These are phyloP conservation scores for Amphichorda felina DNA, from an alignment of 2,329 filamentous ascomycete genomes.

Conservation along the genomic window DNA sequence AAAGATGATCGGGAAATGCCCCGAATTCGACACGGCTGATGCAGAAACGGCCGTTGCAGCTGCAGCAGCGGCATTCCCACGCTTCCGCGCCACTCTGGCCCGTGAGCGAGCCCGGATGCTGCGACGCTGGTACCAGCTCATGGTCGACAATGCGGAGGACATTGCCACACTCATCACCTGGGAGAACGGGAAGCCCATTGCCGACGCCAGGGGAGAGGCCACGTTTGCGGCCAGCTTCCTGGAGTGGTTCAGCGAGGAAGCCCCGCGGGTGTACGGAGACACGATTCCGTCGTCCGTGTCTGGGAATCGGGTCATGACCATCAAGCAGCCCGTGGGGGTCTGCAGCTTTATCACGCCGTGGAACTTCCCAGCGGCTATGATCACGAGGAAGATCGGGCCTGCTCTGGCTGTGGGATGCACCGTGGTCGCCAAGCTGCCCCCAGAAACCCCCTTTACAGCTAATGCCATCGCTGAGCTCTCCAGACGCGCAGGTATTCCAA, in stretches of 20 bases:
- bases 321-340: conserved; percentile 9
- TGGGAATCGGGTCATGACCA: conserved; percentile 31
- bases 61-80: conserved; percentile 47
- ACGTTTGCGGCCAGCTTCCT: conserved; percentile 43
- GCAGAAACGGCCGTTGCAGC: conserved; percentile 56
- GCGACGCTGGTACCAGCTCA: conserved; percentile 49
- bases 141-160: conserved; percentile 51
- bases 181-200: conserved; percentile 56
- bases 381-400: conserved; percentile 22
- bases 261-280: conserved; percentile 42
- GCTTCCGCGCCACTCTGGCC: conserved; percentile 42
- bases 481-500: conserved; percentile 68
- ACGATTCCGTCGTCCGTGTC: conserved; percentile 38
- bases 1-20: conserved; percentile 54
- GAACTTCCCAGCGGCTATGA: conserved; percentile 35
- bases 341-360: conserved; percentile 23
- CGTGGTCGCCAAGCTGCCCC: conserved; percentile 72
- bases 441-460: conserved; percentile 77
- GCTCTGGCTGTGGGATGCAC: conserved; percentile 58
- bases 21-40: conserved; percentile 56
- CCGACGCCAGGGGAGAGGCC: conserved; percentile 43
- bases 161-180: conserved; percentile 53
- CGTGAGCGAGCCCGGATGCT: conserved; percentile 46
- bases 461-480: conserved; percentile 73
- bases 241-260: conserved; percentile 50